Conservation (phyloP, 371 early-diverging fungal species). For the Rhizopus delemar region DNA sequence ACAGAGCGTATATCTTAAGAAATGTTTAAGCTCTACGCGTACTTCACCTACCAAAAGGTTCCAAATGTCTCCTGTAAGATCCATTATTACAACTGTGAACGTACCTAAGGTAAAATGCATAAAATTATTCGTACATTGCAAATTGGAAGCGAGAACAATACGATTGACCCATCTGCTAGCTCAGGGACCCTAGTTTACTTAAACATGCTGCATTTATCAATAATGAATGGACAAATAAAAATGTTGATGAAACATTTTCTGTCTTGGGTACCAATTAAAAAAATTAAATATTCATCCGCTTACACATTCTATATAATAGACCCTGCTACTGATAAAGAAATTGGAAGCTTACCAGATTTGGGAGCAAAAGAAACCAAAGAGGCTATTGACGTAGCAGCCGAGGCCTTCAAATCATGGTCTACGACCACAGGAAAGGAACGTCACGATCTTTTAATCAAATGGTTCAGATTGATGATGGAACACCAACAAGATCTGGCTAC, state of each 20-base stretch:
- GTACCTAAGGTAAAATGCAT: conserved; percentile 35
- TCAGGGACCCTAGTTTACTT: conserved; percentile 56
- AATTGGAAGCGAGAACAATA: background rate
- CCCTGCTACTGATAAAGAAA: conserved; percentile 66
- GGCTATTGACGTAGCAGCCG: conserved; percentile 65
- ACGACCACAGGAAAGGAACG: conserved; percentile 65
- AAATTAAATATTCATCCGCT: background rate
- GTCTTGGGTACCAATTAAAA: conserved; percentile 37
- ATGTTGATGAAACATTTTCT: conserved; percentile 43
- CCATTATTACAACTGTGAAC: conserved; percentile 28
- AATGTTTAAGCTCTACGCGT: conserved; percentile 32
- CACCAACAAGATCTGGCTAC: conserved; percentile 76
- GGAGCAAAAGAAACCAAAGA: conserved; percentile 56
- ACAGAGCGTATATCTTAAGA: conserved; percentile 33
- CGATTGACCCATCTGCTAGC: conserved; percentile 24
- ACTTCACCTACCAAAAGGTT: conserved; percentile 13
- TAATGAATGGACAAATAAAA: conserved; percentile 55
- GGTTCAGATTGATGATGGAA: conserved; percentile 69
- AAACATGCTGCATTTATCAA: conserved; percentile 55
- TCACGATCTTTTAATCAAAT: conserved; percentile 63
- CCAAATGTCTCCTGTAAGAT: conserved; percentile 11
- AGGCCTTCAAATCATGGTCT: conserved; percentile 66
- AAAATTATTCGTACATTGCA: too few relatives aligned
- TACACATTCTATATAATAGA: conserved; percentile 36
- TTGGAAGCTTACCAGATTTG: conserved; percentile 72